Evolutionary conservation across 129 eudicot species (phyloP).

Genomic region (Centella asiatica): DNA sequence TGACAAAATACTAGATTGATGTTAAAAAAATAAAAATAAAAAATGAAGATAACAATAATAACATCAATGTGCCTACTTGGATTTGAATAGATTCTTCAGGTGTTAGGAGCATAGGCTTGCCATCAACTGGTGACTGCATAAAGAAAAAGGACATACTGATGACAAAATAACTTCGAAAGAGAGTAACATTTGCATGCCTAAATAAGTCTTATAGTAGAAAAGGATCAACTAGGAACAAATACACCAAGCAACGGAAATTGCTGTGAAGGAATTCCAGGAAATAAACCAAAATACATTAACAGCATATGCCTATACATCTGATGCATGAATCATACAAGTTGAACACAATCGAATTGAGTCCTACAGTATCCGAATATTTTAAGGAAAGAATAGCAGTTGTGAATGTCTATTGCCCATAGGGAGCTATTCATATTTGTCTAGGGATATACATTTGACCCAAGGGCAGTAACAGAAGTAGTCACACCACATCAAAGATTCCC

Average conservation of each 20-base stretch:
- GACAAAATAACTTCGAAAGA: background rate
- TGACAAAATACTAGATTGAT: too few relatives aligned
- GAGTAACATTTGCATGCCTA: background rate
- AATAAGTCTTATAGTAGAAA: background rate
- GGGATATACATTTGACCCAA: background rate
- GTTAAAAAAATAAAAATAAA: too few relatives aligned
- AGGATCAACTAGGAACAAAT: background rate
- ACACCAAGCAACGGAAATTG: too few relatives aligned
- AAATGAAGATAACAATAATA: background rate
- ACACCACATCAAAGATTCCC: background rate
- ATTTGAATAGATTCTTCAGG: constrained; percentile 97
- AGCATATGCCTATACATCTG: too few relatives aligned
- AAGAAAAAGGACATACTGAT: background rate
- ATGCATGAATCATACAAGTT: background rate
- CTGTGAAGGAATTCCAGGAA: too few relatives aligned
- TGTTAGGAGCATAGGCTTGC: constrained; percentile 89
- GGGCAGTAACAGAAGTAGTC: background rate
- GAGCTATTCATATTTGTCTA: background rate
- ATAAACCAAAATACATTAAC: background rate
- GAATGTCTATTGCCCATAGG: background rate
- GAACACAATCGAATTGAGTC: background rate
- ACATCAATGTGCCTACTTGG: constrained; percentile 48
- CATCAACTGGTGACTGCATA: constrained; percentile 90
- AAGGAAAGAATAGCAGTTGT: background rate
- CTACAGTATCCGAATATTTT: background rate